These are phyloP conservation scores for Umbilicaria muhlenbergii DNA, from an alignment of 495 filamentous ascomycete genomes.

Conservation along the genomic window DNA sequence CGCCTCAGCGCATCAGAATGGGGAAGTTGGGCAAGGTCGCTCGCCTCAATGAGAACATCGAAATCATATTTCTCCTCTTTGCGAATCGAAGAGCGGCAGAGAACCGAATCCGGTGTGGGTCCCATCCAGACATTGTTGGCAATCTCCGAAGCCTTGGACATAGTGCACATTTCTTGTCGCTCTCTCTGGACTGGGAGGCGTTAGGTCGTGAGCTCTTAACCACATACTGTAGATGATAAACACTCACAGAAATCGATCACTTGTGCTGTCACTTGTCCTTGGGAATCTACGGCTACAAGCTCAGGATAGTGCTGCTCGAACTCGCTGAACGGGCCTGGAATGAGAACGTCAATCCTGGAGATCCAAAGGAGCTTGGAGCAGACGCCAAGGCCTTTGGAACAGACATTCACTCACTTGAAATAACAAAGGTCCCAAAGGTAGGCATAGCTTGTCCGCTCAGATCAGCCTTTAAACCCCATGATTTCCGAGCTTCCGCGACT, in stretches of 20 bases:
- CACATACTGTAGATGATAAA: not conserved
- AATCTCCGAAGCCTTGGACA: constrained; percentile 83
- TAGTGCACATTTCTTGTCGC: constrained; percentile 77
- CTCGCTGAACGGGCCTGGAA: constrained; percentile 45
- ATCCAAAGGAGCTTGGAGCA: not conserved
- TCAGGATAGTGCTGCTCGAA: constrained; percentile 57
- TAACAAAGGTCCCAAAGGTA: constrained; percentile 71
- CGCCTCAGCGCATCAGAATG: constrained; percentile 36
- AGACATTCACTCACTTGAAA: constrained; percentile 35
- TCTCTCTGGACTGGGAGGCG: constrained; percentile 52
- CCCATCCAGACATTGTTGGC: constrained; percentile 81
- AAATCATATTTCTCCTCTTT: constrained; percentile 22
- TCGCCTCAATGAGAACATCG: constrained; percentile 75
- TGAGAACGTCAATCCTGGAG: constrained; percentile 13
- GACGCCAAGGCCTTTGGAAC: not conserved
- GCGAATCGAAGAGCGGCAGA: constrained; percentile 13
- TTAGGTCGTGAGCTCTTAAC: not conserved
- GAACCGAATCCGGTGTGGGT: constrained; percentile 58
- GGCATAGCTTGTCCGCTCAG: constrained; percentile 36
- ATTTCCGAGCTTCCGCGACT: constrained; percentile 58
- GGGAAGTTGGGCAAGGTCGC: constrained; percentile 58
- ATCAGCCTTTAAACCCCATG: constrained; percentile 52
- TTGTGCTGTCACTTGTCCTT: constrained; percentile 55
- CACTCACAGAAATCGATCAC: constrained; percentile 75
- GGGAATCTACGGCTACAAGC: constrained; percentile 59